Conservation (phyloP, 345 rosid species). For the Luvunga scandens region DNA sequence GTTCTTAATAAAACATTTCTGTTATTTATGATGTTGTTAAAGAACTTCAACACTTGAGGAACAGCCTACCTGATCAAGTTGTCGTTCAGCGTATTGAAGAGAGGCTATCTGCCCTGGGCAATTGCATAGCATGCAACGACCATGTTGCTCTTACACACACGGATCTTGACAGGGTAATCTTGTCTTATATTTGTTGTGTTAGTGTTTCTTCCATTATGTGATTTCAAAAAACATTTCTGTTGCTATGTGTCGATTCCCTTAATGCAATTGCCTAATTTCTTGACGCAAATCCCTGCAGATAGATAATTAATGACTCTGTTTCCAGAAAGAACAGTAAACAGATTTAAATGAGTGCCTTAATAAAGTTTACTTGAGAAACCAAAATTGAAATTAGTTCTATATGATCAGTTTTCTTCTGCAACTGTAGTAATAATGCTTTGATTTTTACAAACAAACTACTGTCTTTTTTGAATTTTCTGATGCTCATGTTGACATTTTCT, state of each 20-base stretch:
- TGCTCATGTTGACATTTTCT: not conserved
- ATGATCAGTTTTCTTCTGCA: not conserved
- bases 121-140: conserved; percentile 94
- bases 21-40: conserved; percentile 2
- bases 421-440: not conserved
- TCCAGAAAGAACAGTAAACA: too few relatives aligned
- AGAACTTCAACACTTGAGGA: conserved; percentile 96
- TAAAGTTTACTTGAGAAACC: not conserved
- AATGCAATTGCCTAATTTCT: not conserved
- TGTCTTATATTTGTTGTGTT: not conserved
- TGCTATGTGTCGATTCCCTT: not conserved
- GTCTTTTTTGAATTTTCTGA: not conserved
- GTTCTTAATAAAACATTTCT: not conserved
- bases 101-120: conserved; percentile 90
- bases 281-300: not conserved
- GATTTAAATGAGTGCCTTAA: not conserved
- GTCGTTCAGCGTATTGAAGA: conserved; percentile 93
- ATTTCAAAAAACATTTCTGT: not conserved
- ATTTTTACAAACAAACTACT: not conserved
- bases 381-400: not conserved
- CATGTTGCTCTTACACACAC: conserved; percentile 95
- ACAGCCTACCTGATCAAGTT: conserved; percentile 88
- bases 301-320: not conserved
- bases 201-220: not conserved
- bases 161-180: conserved; percentile 69